Conservation (phyloP, 331 rosid genomes). For the Pyracantha coccinea region DNA sequence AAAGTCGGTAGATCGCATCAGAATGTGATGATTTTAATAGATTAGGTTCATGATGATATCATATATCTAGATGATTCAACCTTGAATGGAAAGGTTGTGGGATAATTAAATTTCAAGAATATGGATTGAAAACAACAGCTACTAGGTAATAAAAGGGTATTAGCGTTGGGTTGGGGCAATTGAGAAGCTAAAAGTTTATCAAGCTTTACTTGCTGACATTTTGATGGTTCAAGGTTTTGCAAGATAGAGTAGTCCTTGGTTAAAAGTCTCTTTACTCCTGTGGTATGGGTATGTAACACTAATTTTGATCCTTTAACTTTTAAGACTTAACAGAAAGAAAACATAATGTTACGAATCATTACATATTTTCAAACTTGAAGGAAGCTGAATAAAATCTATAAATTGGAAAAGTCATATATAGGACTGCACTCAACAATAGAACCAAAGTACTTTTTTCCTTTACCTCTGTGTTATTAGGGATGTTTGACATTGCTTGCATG, state of each 20-base stretch:
- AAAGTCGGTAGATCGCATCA: constrained; percentile 85
- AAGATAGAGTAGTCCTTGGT: background rate
- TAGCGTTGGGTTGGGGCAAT: background rate
- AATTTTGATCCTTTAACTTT: background rate
- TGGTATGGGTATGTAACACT: background rate
- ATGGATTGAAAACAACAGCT: background rate
- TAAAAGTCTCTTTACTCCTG: background rate
- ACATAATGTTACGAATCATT: background rate
- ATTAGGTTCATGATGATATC: background rate
- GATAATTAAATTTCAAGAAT: background rate
- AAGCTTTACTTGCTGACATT: background rate
- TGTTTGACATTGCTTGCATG: background rate
- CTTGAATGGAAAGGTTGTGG: background rate
- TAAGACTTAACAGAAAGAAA: too few species aligned
- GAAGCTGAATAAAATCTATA: too few species aligned
- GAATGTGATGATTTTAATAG: constrained; percentile 5
- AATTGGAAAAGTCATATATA: background rate
- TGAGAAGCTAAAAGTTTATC: background rate
- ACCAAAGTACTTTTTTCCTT: background rate
- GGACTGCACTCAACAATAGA: background rate
- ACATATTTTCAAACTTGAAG: background rate
- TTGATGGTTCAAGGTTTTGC: background rate
- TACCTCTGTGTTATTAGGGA: background rate
- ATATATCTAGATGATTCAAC: background rate
- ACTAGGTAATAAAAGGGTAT: too few species aligned